Base-by-base conservation (phyloP, 495 filamentous ascomycete species). In the Aspergillus cavernicola region DNA sequence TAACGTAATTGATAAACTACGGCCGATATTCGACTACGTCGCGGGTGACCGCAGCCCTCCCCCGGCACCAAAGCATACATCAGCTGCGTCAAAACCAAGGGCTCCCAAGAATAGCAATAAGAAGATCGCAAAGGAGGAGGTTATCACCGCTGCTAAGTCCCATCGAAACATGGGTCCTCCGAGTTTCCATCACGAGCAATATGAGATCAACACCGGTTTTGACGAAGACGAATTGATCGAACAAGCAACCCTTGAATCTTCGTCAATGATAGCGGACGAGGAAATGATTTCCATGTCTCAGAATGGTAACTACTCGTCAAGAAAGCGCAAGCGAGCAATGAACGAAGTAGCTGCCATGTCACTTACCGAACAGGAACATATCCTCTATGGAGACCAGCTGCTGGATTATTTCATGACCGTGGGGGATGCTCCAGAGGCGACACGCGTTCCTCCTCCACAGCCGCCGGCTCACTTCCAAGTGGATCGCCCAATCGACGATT, bases 331-430 rank as follows among this genome's bases (percentile, higher is more conserved):
- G 73, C 81, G 85, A 22, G 85, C 71, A 4, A 65, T 67, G 50
- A 71, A 87, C 39, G 81, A 87, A 57, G 46, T 67, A 6, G 68
- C 81, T 51, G 65, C 80, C 33, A 80, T 88, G 72, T 82, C 83
- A 7, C 69, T 85, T 41, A 82, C 73, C 44, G 88, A 95, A 55
- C 88, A 89, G 58, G 83, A 89, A 53, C 89, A 95, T 66, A 82
- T 86, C n/a, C 75, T 92, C 18, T 97, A 96, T 67, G 87, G 88
- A 16, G 93, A 98, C 53, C 86, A 88, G 52, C 80, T 98, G 11
- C 77, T 98, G 32, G 93, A 98, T 62, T 97, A 97, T 67, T 97
- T 97, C 63, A 85, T 96, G 77, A 86, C 85, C 20, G 81, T 84
- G 19, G 84, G 86, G 28, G 80, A 85, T 60, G 84, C 87, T 53